Evolutionary conservation across 2,329 filamentous ascomycete genomes (phyloP), one percentile per base, ranked within the genome.

Genomic region (Cladorrhinum sp.): DNA sequence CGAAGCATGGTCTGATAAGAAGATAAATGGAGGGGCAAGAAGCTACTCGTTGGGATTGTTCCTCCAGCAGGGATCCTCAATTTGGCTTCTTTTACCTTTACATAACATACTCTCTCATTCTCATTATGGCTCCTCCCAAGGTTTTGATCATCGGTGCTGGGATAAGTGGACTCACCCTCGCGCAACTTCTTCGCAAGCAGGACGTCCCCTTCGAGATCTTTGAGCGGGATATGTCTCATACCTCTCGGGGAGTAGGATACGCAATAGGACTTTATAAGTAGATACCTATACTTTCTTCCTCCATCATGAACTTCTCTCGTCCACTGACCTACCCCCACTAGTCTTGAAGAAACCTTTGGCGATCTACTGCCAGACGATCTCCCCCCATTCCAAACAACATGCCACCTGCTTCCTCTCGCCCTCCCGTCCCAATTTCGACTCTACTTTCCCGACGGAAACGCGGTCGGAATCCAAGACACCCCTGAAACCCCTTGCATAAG

Each of bases 101-200:
- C n/a, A n/a, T 32, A 32, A 13, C 6, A 32, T 32, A 7, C 29
- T 13, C 29, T 32, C 29, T 13, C 29, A 32, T n/a, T 45, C 16
- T 18, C 41, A 22, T 3, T 5, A 50, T 50, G 49, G 4, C 20
- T 7, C 49, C 50, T 32, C 68, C 59, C 1, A 67, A 68, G 25
- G 67, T 79, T 38, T 61, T 79, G 50, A 78, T 79, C 60, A 67
- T 77, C 45, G 76, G 76, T 3, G 77, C 73, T 18, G 77, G 76
- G 41, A 71, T 79, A 48, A 74, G 73, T 51, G 77, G 78, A 13
- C 70, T 79, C 9, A 72, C 73, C 7, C 67, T 79, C 13, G 77
- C 75, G 9, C 77, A 79, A 61, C 66, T 71, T 48, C 70, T 79
- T 9, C 70, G 71, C 54, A 72, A 69, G 29, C 64, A 68, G 16